Percentiles rank a stretch among this genome's conserved stretches.
Conservation (phyloP, 345 rosid species). For the Camelina laxa region DNA sequence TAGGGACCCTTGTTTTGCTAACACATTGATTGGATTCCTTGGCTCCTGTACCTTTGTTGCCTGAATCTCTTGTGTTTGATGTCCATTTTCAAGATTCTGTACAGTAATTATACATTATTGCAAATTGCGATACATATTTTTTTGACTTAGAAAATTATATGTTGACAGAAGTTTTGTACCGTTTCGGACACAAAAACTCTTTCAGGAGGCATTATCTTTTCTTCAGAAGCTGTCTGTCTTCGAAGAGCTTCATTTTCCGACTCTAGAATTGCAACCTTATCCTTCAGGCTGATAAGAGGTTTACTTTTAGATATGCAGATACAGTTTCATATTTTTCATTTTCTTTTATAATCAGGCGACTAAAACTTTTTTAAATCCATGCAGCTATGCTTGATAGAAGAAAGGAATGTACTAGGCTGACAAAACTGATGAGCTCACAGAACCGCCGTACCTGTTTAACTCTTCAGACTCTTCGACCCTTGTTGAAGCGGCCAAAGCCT, state of each 20-base stretch:
- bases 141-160: not conserved
- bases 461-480: conserved; percentile 51
- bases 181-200: conserved; percentile 36
- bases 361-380: not conserved
- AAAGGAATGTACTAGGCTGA: conserved; percentile 15
- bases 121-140: not conserved
- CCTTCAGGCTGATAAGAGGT: conserved; percentile 49
- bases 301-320: conserved; percentile 6
- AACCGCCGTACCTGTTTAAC: conserved; percentile 47
- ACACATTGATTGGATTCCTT: conserved; percentile 40
- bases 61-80: conserved; percentile 48
- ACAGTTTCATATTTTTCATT: conserved; percentile 15
- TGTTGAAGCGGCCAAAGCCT: conserved; percentile 57
- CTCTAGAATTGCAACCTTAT: conserved; percentile 51
- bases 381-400: conserved; percentile 13
- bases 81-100: conserved; percentile 56
- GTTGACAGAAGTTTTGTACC: conserved; percentile 41
- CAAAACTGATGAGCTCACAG: conserved; percentile 6
- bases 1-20: conserved; percentile 59
- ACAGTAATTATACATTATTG: conserved; percentile 31
- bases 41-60: conserved; percentile 55
- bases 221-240: conserved; percentile 39
- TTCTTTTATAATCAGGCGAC: not conserved
- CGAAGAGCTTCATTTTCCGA: conserved; percentile 59
- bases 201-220: conserved; percentile 46